Evolutionary conservation across 148 eudicot genomes (phyloP).

Genomic region (Euryodendron excelsum): DNA sequence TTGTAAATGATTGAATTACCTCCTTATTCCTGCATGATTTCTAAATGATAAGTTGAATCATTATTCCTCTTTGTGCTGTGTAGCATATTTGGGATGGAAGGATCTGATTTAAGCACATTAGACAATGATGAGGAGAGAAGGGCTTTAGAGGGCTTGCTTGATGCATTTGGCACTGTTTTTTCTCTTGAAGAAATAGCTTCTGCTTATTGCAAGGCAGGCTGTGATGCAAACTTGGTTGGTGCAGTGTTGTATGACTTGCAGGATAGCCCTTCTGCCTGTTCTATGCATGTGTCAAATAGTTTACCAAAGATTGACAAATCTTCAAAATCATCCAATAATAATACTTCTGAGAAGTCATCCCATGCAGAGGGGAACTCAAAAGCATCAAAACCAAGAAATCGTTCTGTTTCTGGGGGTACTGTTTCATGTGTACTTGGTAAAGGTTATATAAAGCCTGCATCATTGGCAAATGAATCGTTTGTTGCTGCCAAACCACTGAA

Average conservation of each 20-base stretch:
- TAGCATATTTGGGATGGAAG: constrained; percentile 33
- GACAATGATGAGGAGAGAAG: constrained; percentile 27
- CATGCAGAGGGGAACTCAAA: constrained; percentile 16
- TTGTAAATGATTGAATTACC: background rate
- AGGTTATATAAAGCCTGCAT: constrained; percentile 22
- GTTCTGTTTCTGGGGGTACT: constrained; percentile 23
- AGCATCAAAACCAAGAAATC: constrained; percentile 15
- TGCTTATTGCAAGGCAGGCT: constrained; percentile 38
- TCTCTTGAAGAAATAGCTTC: constrained; percentile 43
- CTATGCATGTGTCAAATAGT: background rate
- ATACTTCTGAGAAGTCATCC: constrained; percentile 13
- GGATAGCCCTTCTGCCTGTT: background rate
- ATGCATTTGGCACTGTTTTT: constrained; percentile 38
- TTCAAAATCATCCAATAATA: constrained; percentile 14
- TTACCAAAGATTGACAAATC: background rate
- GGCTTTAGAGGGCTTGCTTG: constrained; percentile 35
- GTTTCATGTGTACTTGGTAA: constrained; percentile 29
- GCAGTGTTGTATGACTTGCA: constrained; percentile 21
- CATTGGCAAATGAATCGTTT: constrained; percentile 13
- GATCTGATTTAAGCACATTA: constrained; percentile 9
- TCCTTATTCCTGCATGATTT: background rate
- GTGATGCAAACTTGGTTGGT: constrained; percentile 28
- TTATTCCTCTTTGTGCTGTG: background rate
- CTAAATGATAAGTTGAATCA: background rate
- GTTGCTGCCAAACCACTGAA: constrained; percentile 17